Base-by-base conservation (phyloP, 495 filamentous ascomycete species). In the Aspergillus avenaceus region DNA sequence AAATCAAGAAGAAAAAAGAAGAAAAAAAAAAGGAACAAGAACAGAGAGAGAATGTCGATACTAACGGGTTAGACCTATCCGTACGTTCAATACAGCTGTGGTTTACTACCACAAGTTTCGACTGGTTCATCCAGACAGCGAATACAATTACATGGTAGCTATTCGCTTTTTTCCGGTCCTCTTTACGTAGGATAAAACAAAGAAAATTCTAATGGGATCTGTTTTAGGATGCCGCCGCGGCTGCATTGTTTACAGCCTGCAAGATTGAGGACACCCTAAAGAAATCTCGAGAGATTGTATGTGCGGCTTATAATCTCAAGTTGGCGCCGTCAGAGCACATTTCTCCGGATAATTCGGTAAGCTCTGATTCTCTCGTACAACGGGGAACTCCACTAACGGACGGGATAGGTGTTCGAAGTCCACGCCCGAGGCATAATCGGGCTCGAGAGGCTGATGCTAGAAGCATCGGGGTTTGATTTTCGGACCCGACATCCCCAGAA, bases 261-360 rank as follows among this genome's bases (percentile, higher is more conserved):
- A 98, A 98, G 67, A 90, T 92, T 37, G 93, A 98, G 61, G 93
- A 98, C 63, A 97, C 93, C 1, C 75, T 97, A 40, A 97, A 98
- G 71, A 97, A 97, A 71, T 95, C 90, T 14, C 82, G 82, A 42
- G 93, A 98, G 46, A 93, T 98, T 49, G 74, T 97, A 5, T 93
- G 88, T 52, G 91, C 91, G 6, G 85, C 87, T 4, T 88, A 91
- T 71, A 97, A 97, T 55, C 66, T 96, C 16, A 90, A 88, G 61
- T 69, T 81, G 23, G 50, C 84, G 8, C 74, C 84, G 8, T 74
- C 82, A 16, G 91, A 97, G 51, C 82, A 84, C 49, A 77, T 91
- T 37, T 86, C 85, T 5, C 79, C 88, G 0, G 93, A 98, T 67
- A 87, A 95, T 62, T 79, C 82, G 51, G 91, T 95, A 66, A 47